A percentile compares a stretch with the other conserved stretches of the same genome.
Evolutionary conservation across 495 filamentous ascomycete species (phyloP).

Genomic region (Tuber indicum): DNA sequence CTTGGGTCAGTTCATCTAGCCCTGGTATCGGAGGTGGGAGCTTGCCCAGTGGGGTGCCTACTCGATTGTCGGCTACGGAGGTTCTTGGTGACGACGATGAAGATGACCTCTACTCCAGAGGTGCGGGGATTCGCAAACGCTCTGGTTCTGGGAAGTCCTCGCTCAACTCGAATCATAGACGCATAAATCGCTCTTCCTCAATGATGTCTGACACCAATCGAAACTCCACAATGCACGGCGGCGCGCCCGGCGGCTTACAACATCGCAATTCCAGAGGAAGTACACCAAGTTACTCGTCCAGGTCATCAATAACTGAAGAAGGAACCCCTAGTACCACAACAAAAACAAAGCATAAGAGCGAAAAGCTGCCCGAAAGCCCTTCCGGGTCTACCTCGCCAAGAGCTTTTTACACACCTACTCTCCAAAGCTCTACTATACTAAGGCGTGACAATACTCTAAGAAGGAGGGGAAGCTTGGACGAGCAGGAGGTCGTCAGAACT

Average conservation of each 20-base stretch:
- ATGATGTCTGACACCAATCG: slow-evolving; percentile 34
- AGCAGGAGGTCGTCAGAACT: slow-evolving; percentile 59
- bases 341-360: slow-evolving; percentile 13
- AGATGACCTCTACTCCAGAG: slow-evolving; percentile 53
- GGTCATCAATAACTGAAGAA: slow-evolving; percentile 30
- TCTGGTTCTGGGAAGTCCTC: slow-evolving; percentile 67
- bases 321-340: slow-evolving; percentile 4
- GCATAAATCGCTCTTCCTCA: slow-evolving; percentile 42
- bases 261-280: slow-evolving; percentile 33
- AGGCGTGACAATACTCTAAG: slow-evolving; percentile 52
- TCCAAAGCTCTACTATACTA: slow-evolving; percentile 44
- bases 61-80: slow-evolving; percentile 87
- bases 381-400: slow-evolving; percentile 48
- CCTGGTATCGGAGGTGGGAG: slow-evolving; percentile 33
- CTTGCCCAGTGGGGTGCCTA: slow-evolving; percentile 63
- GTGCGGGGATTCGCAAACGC: slow-evolving; percentile 63
- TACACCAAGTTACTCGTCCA: slow-evolving; percentile 31
- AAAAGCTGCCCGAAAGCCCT: slow-evolving; percentile 47
- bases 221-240: slow-evolving; percentile 17
- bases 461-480: slow-evolving; percentile 88
- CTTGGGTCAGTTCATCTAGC: slow-evolving; percentile 24
- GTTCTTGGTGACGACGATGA: slow-evolving; percentile 78
- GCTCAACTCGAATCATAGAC: slow-evolving; percentile 53
- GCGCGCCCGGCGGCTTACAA: slow-evolving; percentile 16
- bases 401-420: slow-evolving; percentile 49